Evolutionary conservation across 495 filamentous ascomycete species (phyloP).

Genomic region (Hypoxylon subgilvum): DNA sequence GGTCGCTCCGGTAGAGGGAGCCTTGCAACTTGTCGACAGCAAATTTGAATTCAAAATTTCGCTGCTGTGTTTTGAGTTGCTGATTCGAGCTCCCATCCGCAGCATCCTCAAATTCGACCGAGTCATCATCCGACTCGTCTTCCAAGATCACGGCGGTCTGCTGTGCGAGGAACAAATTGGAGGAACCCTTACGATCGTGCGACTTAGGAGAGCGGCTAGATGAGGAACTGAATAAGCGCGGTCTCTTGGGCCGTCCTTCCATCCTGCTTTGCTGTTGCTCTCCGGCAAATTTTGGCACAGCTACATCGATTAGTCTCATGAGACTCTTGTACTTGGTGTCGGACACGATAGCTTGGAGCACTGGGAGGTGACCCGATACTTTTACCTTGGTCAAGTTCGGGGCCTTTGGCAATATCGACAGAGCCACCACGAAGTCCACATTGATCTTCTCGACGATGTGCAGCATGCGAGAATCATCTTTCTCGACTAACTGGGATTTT

Average conservation of each 20-base stretch:
- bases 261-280: slow-evolving; percentile 44
- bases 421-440: slow-evolving; percentile 89
- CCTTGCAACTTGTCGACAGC: slow-evolving; percentile 91
- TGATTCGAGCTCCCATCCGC: slow-evolving; percentile 63
- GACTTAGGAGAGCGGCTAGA: slow-evolving; percentile 43
- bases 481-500: slow-evolving; percentile 76
- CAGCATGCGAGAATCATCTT: slow-evolving; percentile 72
- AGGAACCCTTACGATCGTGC: slow-evolving; percentile 41
- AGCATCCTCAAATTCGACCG: slow-evolving; percentile 66
- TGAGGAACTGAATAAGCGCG: slow-evolving; percentile 51
- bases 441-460: slow-evolving; percentile 97
- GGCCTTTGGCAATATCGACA: slow-evolving; percentile 91
- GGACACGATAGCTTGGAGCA: slow-evolving; percentile 87
- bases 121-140: slow-evolving; percentile 72
- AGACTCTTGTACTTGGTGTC: slow-evolving; percentile 95
- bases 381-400: slow-evolving; percentile 91
- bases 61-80: slow-evolving; percentile 77
- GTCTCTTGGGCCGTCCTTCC: slow-evolving; percentile 63
- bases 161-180: slow-evolving; percentile 56
- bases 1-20: slow-evolving; percentile 85
- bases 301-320: slow-evolving; percentile 95
- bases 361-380: slow-evolving; percentile 87
- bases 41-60: slow-evolving; percentile 94
- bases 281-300: slow-evolving; percentile 81
- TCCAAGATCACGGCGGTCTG: slow-evolving; percentile 78